These are phyloP conservation scores for Alternaria novae-zelandiae DNA, from an alignment of 2,329 filamentous ascomycete genomes.

Conservation along the genomic window DNA sequence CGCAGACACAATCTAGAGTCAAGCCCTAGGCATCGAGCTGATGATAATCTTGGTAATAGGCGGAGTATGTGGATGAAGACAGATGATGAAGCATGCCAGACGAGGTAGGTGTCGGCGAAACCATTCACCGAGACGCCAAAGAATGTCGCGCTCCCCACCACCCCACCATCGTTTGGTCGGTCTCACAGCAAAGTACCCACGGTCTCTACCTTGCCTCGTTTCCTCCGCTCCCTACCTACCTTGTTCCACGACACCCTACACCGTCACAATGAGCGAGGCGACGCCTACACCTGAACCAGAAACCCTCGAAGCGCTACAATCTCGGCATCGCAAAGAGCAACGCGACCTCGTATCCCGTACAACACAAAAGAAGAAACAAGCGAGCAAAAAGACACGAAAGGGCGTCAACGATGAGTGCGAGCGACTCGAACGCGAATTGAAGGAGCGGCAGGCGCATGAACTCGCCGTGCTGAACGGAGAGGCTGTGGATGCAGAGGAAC, in stretches of 20 bases:
- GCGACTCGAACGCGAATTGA: conserved; percentile 61
- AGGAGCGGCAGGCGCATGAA: conserved; percentile 61
- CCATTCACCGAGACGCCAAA: conserved; percentile 9
- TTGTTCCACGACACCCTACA: not conserved
- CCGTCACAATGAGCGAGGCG: conserved; percentile 15
- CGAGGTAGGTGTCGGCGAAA: not conserved
- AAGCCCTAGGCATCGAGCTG: not conserved
- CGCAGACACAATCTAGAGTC: not conserved
- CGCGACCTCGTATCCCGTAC: conserved; percentile 83
- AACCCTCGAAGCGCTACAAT: conserved; percentile 74
- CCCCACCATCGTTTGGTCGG: conserved; percentile 9
- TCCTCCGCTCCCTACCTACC: not conserved
- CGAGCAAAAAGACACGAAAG: conserved; percentile 78
- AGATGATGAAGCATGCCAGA: not conserved
- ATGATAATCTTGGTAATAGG: not conserved
- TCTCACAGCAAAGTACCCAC: conserved; percentile 2
- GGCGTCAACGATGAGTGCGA: conserved; percentile 68
- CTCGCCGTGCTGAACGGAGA: conserved; percentile 51
- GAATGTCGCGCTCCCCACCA: conserved; percentile 8
- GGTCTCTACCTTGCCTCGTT: conserved; percentile 1
- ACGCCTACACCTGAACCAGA: conserved; percentile 10
- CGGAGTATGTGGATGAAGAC: not conserved
- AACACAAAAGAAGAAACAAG: conserved; percentile 96
- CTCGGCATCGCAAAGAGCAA: conserved; percentile 85
- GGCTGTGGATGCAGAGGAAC: conserved; percentile 14